A percentile compares a stretch with the other conserved stretches of the same genome.
Conservation (phyloP, 306 rosid genomes). For the Rosa lucieae region DNA sequence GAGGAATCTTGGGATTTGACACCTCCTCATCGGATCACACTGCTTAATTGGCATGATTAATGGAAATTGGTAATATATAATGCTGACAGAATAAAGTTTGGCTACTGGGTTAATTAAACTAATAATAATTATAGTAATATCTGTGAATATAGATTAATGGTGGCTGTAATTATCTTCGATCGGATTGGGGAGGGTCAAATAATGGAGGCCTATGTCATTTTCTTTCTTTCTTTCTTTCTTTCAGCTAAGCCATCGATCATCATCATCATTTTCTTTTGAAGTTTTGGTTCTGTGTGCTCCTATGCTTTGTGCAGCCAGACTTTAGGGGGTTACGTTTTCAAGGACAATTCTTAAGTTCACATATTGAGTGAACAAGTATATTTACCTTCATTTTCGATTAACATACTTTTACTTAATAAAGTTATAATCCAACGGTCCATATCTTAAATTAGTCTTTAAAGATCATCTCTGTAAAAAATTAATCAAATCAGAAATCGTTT, state of each 20-base stretch:
- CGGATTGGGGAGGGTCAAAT: slow-evolving; percentile 16
- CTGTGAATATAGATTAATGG: background rate
- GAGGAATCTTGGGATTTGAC: slow-evolving; percentile 14
- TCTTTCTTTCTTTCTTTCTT: slow-evolving; percentile 7
- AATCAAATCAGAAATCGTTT: no score
- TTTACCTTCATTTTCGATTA: no score
- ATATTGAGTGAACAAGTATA: no score
- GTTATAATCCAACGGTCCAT: no score
- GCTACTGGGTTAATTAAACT: background rate
- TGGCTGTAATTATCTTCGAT: slow-evolving; percentile 10
- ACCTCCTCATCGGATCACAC: slow-evolving; percentile 1
- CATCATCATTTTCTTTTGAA: slow-evolving; percentile 41
- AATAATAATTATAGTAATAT: background rate
- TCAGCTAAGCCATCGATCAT: slow-evolving; percentile 39
- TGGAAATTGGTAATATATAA: background rate
- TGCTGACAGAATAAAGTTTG: background rate
- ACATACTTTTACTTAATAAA: no score
- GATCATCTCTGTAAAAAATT: no score
- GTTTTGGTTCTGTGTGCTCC: slow-evolving; percentile 29
- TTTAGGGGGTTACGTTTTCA: slow-evolving; percentile 8
- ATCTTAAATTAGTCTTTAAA: no score
- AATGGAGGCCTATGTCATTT: slow-evolving; percentile 20
- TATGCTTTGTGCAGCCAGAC: slow-evolving; percentile 77
- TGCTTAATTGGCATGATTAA: background rate
- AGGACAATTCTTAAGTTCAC: no score